Percentiles rank a stretch among this genome's conserved stretches.
These are phyloP conservation scores for Paracoccidioides brasiliensis DNA, from an alignment of 2,329 filamentous ascomycete genomes.

Conservation along the genomic window DNA sequence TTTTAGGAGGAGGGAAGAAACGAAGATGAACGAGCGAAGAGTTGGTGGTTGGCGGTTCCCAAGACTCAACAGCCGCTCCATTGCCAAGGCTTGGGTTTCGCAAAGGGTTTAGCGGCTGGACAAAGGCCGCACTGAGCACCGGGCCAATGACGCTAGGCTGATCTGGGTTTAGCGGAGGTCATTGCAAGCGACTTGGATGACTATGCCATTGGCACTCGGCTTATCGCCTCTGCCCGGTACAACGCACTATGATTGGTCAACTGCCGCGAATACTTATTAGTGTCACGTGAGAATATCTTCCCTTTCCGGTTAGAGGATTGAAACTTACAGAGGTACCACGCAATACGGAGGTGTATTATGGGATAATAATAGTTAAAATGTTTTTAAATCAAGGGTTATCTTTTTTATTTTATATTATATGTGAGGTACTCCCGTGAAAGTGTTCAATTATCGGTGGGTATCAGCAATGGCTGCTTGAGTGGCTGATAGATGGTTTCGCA, in stretches of 20 bases:
- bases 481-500: background rate
- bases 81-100: background rate
- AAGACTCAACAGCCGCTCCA: slow-evolving; percentile 1
- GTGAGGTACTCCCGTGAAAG: too few relatives aligned
- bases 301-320: background rate
- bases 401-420: too few relatives aligned
- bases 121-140: too few relatives aligned
- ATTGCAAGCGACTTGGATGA: background rate
- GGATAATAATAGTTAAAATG: too few relatives aligned
- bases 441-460: too few relatives aligned
- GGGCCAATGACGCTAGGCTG: background rate
- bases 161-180: background rate
- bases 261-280: background rate
- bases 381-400: too few relatives aligned
- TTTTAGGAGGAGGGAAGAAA: slow-evolving; percentile 6
- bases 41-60: slow-evolving; percentile 3
- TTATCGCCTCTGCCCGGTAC: background rate
- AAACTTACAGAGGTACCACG: background rate
- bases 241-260: background rate
- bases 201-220: background rate
- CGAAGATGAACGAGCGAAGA: slow-evolving; percentile 6
- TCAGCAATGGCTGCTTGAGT: too few relatives aligned
- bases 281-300: background rate
- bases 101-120: background rate
- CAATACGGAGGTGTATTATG: background rate